Base-by-base conservation (phyloP, 2,329 filamentous ascomycete species). In the Aspergillus sp. region DNA sequence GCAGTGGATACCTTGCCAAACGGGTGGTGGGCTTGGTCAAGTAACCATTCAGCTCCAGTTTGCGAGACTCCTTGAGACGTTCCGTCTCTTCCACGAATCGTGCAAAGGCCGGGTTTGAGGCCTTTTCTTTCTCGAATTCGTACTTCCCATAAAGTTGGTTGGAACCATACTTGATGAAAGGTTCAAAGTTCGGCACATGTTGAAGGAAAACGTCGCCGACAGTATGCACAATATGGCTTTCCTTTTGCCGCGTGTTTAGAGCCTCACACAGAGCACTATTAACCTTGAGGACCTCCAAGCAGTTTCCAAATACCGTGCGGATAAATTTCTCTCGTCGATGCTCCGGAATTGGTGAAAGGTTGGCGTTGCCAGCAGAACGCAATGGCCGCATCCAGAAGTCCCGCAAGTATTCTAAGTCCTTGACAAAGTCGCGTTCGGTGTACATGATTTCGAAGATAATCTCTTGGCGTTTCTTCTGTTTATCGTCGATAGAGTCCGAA, bases 391-490 rank as follows among this genome's bases (percentile, higher is more conserved):
- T 95, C 93, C 93, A 98, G 75, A 97, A 98, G 73, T 98, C 93
- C 52, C 93, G 83, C 25, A 98, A 76, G 64, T 98, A 98, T 69
- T 98, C 93, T 60, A 98, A 76, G 69, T 98, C 93, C 74, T 98
- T 98, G 65, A 98, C 93, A 61, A 98, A 98, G 71, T 98, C 93
- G 58, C 93, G 83, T 68, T 98, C 93, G 0, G 93, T 98, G 72
- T 98, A 98, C 83, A 94, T 96, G 53, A 97, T 84, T 67, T 98
- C 93, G 5, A 91, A 96, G 51, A 98, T 96, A 58, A 98, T 88
- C 65, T 98, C 93, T 66, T 98, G 93, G 41, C 93, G 83, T 74
- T 97, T 97, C 82, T 95, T 94, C 69, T 98, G 93, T 56, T 81
- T 82, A 57, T 98, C 93, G 44, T 83, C 84, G 25, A 96, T 85